Base-by-base conservation (phyloP, 805 yeast genomes). In the Wickerhamiella australiensis region DNA sequence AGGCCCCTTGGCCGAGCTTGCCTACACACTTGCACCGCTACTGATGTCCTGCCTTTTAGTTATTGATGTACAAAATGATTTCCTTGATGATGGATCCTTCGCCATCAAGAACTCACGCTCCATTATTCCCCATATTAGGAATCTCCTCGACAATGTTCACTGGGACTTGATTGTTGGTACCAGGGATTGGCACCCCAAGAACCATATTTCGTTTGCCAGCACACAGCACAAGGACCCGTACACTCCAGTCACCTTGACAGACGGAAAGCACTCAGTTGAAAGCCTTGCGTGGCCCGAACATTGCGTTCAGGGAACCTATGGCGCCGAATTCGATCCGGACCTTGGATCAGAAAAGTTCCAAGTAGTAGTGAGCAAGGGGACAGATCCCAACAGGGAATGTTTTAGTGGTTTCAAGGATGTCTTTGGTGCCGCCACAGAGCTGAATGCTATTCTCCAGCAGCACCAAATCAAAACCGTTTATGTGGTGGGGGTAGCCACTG, bases 1-100 rank as follows among this genome's bases (percentile, higher is more conserved):
- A n/a, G n/a, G n/a, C n/a, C n/a, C n/a, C n/a, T n/a, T n/a, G n/a
- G n/a, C n/a, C n/a, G n/a, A n/a, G n/a, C n/a, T n/a, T n/a, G n/a
- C n/a, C n/a, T n/a, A n/a, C n/a, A n/a, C 27, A 25, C 27, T 25
- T 6, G 6, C 27, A 25, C 27, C 6, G 9, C 23, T 41, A 22
- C 12, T 17, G 2, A 46, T 46, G 49, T 25, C 48, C 22, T 95
- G 95, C 0, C 66, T 88, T 31, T 65, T 87, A 0, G 72, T 88
- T 0, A 75, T 88, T 15, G 97, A 88, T 58, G 65, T 88, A 12
- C 96, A 88, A 61, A 79, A 82, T 54, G 96, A 90, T 61, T 88
- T 88, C 62, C 69, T 87, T 0, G 65, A 60, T 54, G 59, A 69
- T 25, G 96, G 96, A 0, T 65, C 92, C 0, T 65, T 88, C 41